Conservation (phyloP, 1,139 yeast species). For the Hemisphaericaspora subhashii region DNA sequence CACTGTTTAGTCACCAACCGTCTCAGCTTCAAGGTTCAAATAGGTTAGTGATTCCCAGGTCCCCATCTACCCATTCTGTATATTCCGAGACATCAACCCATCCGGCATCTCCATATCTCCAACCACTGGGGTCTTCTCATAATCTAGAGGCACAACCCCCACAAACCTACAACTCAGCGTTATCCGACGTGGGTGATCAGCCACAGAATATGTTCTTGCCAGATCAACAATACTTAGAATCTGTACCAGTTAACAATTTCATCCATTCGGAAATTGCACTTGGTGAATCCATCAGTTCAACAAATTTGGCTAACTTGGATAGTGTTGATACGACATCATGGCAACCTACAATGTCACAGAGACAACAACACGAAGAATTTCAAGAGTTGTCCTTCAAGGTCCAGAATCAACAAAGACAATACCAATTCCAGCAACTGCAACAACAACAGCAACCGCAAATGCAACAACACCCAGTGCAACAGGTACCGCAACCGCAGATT, state of each 20-base stretch:
- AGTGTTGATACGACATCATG: slow-evolving; percentile 4
- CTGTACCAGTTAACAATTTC: slow-evolving; percentile 23
- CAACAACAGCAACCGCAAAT: slow-evolving; percentile 4
- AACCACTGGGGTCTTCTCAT: slow-evolving; percentile 28
- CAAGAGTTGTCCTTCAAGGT: slow-evolving; percentile 5
- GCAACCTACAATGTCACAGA: slow-evolving; percentile 5
- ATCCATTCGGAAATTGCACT: slow-evolving; percentile 30
- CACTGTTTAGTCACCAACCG: too few species aligned
- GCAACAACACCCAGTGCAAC: slow-evolving; percentile 5
- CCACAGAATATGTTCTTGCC: background rate
- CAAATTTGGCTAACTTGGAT: slow-evolving; percentile 29
- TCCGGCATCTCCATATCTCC: slow-evolving; percentile 41
- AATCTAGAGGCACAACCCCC: slow-evolving; percentile 12
- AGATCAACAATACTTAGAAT: slow-evolving; percentile 14
- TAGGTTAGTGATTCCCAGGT: slow-evolving; percentile 16
- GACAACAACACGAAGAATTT: slow-evolving; percentile 5
- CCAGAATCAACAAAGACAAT: slow-evolving; percentile 3
- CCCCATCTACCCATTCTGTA: slow-evolving; percentile 29
- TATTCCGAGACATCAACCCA: slow-evolving; percentile 40
- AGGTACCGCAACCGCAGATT: slow-evolving; percentile 1
- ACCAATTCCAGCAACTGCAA: slow-evolving; percentile 3
- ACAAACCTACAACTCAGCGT: slow-evolving; percentile 12
- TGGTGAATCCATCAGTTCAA: slow-evolving; percentile 43
- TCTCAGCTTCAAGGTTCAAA: slow-evolving; percentile 10
- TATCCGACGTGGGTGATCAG: slow-evolving; percentile 15